Evolutionary conservation across 306 rosid species (phyloP), one percentile per base, ranked within the genome.

Genomic region (Prunus mira): DNA sequence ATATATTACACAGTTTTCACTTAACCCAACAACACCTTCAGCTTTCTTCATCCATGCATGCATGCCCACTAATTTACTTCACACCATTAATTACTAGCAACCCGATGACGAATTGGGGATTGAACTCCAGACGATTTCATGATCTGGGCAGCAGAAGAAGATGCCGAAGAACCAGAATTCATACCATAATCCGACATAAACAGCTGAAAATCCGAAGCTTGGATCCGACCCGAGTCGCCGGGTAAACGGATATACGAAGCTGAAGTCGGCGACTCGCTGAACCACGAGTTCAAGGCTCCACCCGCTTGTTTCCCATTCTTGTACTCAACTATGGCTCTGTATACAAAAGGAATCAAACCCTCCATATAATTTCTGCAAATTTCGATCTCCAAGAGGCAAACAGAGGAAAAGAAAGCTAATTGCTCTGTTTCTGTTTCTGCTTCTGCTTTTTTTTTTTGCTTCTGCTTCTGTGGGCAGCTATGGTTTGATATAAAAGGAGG

Each of bases 271-370:
- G 97, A 91, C 9, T 91, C 98, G 17, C 55, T 50, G 77, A 93
- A 54, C 90, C 89, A 90, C 19, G 97, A 87, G 56, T 85, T 88
- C 3, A 88, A 60, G 8, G 83, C 64, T 11, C 67, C 76, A 24
- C 43, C 88, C 79, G 84, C 87, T 19, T 52, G 65, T 11, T 83
- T 86, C 0, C 71, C 90, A 78, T 75, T 79, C 89, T 82, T 93
- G 91, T 90, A 84, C 38, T 93, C 96, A 61, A 88, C 83, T 24
- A 93, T 84, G 1, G 96, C 91, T 77, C 50, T 90, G 87, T 93
- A 93, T 30, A 93, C 96, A 52, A 88, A 86, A 46, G 98, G 98
- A 79, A 93, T 91, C 18, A 93, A 85, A 76, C 98, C 98, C 85
- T 93, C 98, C 98, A 93, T 93, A 78, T 32, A 9, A 17, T 12